Evolutionary conservation across 495 filamentous ascomycete species (phyloP), one percentile per base, ranked within the genome.

Genomic region (Penicillium cataractarum): DNA sequence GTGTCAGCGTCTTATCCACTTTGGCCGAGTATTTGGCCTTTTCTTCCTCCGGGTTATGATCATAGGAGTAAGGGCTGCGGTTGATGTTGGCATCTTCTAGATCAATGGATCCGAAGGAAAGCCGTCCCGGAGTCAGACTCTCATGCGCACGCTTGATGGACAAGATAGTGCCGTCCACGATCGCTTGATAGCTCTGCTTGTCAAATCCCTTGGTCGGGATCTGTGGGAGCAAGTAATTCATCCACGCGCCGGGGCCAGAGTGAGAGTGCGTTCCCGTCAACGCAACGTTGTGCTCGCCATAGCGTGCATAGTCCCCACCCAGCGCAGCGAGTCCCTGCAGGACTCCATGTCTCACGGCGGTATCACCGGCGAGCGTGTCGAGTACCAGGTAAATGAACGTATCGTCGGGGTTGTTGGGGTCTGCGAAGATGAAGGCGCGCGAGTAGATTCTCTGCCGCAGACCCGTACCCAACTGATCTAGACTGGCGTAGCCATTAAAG

Each of bases 151-250:
- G 82, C 55, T 87, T 79, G 65, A 99, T 94, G 24, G 93, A 95
- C 15, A 89, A 72, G 10, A 96, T 63, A 12, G 92, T 87, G 1
- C 95, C 95, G 62, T 97, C 90, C 2, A 99, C 92, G 61, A 99
- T 91, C 12, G 94, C 93, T 39, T 86, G 84, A 70, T 95, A 97
- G 64, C 91, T 93, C 73, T 96, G 92, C 66, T 86, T 87, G 74
- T 96, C 85, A 65, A 99, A 97, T 0, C 94, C 94, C 60, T 86
- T 85, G 68, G 90, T 93, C 0, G 94, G 96, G 66, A 99, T 91
- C 73, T 97, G 95, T 10, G 95, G 94, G 22, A 99, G 81, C 6
- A 99, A 83, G 72, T 99, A 99, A 72, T 99, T 99, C 63, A 96
- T 82, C 93, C 93, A 99, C 22, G 91, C 94, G 3, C 89, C 94